phyloP scores from a whole-genome alignment of 2,329 filamentous ascomycete genomes.

The Zarea fungicola region DNA sequence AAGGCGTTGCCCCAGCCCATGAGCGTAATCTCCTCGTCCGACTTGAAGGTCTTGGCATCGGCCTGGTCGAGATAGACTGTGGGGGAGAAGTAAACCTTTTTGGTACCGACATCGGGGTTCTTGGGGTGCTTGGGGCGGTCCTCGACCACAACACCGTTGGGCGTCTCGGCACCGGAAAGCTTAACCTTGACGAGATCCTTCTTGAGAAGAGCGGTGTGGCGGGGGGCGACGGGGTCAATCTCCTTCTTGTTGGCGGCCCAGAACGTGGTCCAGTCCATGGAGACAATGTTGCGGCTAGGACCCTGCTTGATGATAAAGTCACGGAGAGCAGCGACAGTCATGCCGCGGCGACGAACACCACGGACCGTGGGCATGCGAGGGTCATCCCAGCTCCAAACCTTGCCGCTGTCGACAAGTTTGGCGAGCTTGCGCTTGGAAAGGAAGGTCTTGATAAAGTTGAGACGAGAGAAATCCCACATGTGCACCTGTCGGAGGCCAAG shows the following conservation, averaged over 20 bases:
- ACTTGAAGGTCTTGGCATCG: constrained; percentile 74
- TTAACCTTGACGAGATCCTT: constrained; percentile 67
- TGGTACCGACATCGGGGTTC: constrained; percentile 77
- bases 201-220: constrained; percentile 67
- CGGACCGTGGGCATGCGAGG: constrained; percentile 81
- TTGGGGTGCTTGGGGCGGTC: constrained; percentile 86
- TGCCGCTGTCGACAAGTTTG: constrained; percentile 71
- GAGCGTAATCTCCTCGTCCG: constrained; percentile 86
- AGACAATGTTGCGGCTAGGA: constrained; percentile 76
- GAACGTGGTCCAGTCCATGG: constrained; percentile 75
- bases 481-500: constrained; percentile 70
- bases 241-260: constrained; percentile 75
- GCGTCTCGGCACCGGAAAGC: constrained; percentile 63
- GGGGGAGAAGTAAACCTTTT: constrained; percentile 75
- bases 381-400: constrained; percentile 81
- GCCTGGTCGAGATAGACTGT: constrained; percentile 79
- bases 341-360: constrained; percentile 70
- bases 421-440: constrained; percentile 83
- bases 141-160: constrained; percentile 56
- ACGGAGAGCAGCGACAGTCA: constrained; percentile 72
- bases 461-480: constrained; percentile 79
- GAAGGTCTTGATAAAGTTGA: constrained; percentile 80
- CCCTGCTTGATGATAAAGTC: constrained; percentile 84
- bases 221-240: constrained; percentile 70
- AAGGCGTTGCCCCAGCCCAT: constrained; percentile 96